Conservation (phyloP, 495 filamentous ascomycete species). For the Apodospora peruviana region DNA sequence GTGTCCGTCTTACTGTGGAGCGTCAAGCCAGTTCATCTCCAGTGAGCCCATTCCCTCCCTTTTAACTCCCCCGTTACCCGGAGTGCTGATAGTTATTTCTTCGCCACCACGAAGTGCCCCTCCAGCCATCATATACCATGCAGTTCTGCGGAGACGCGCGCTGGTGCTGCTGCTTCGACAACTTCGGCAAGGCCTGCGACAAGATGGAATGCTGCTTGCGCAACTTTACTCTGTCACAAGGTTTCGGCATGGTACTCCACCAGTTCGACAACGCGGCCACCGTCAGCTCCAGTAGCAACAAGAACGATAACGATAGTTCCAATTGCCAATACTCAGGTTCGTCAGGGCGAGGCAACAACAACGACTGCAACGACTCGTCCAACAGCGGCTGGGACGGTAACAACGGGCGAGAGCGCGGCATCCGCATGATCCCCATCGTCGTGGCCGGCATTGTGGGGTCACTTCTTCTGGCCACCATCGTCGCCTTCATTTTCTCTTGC, state of each 20-base stretch:
- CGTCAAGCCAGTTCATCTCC: constrained; percentile 9
- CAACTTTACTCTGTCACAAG: constrained; percentile 17
- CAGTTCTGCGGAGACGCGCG: constrained; percentile 15
- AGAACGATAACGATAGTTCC: background rate
- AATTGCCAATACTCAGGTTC: background rate
- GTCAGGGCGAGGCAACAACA: background rate
- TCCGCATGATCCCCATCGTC: constrained; percentile 7
- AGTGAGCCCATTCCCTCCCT: background rate
- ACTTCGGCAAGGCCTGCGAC: constrained; percentile 15
- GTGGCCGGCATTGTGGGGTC: constrained; percentile 9
- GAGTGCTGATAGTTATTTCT: too few species aligned
- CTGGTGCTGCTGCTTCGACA: constrained; percentile 27
- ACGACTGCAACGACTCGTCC: background rate
- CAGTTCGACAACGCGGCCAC: constrained; percentile 11
- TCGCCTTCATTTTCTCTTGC: constrained; percentile 10
- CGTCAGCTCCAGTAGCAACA: background rate
- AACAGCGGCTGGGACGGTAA: background rate
- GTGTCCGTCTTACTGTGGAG: constrained; percentile 26
- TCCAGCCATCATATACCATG: constrained; percentile 20
- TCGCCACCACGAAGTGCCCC: constrained; percentile 7
- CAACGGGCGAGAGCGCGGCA: constrained; percentile 1
- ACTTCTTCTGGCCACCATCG: constrained; percentile 6
- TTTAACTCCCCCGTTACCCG: background rate
- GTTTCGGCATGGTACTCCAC: constrained; percentile 7
- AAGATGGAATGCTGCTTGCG: constrained; percentile 17